Evolutionary conservation across 768 basidiomycete species (phyloP).

Genomic region (Dendrothele bispora): DNA sequence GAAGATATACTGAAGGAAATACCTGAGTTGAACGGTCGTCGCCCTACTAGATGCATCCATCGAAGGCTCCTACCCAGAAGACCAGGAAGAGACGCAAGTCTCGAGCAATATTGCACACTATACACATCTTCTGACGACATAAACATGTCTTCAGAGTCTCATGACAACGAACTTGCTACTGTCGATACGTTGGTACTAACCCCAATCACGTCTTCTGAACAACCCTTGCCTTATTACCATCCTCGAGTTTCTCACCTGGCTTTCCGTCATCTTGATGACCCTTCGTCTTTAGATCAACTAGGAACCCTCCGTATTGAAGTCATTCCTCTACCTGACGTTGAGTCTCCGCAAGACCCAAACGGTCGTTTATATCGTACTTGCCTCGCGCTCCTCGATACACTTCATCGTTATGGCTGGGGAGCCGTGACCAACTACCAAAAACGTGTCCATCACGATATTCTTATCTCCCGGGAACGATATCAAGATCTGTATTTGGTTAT

Average conservation of each 20-base stretch:
- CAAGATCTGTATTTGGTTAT: slow-evolving; percentile 90
- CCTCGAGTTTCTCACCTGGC: slow-evolving; percentile 80
- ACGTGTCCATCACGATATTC: slow-evolving; percentile 77
- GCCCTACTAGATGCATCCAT: slow-evolving; percentile 52
- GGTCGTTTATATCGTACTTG: slow-evolving; percentile 80
- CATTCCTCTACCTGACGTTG: slow-evolving; percentile 47
- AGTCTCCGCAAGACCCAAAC: slow-evolving; percentile 57
- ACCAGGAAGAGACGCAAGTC: slow-evolving; percentile 68
- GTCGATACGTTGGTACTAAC: slow-evolving; percentile 49
- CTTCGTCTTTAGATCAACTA: slow-evolving; percentile 63
- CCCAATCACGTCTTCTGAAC: slow-evolving; percentile 47
- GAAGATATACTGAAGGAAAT: slow-evolving; percentile 12
- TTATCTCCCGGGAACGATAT: slow-evolving; percentile 75
- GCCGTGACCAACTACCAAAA: slow-evolving; percentile 81
- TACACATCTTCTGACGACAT: slow-evolving; percentile 56
- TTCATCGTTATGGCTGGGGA: slow-evolving; percentile 91
- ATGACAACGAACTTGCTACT: slow-evolving; percentile 18
- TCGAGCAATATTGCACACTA: slow-evolving; percentile 82
- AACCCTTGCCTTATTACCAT: slow-evolving; percentile 83
- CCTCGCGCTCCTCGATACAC: slow-evolving; percentile 74
- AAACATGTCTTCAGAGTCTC: slow-evolving; percentile 80
- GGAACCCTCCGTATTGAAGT: slow-evolving; percentile 57
- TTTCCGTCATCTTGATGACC: slow-evolving; percentile 70
- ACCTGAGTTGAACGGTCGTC: slow-evolving; percentile 36
- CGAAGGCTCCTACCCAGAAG: slow-evolving; percentile 75